These are phyloP conservation scores for Lentinula guzmanii DNA, from an alignment of 768 basidiomycete genomes.

Conservation along the genomic window DNA sequence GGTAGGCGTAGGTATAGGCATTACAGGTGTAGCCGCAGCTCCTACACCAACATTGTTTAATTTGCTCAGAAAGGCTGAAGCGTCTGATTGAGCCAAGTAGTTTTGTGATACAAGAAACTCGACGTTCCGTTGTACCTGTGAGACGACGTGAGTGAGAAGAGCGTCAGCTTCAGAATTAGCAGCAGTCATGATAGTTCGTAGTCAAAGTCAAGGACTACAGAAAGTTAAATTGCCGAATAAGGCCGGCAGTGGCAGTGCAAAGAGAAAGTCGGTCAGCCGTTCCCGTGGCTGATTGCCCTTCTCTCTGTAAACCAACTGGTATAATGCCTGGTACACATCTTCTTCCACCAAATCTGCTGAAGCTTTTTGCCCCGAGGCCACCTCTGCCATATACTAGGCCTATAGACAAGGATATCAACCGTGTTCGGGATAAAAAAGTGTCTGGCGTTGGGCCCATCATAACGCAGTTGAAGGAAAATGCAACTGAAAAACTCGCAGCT, in stretches of 20 bases:
- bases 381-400: conserved; percentile 84
- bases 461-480: conserved; percentile 67
- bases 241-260: neutral
- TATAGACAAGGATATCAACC: conserved; percentile 76
- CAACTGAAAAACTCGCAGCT: conserved; percentile 56
- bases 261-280: too few relatives aligned
- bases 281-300: neutral
- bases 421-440: conserved; percentile 63
- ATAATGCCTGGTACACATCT: conserved; percentile 74
- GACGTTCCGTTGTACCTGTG: conserved; percentile 50
- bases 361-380: conserved; percentile 92
- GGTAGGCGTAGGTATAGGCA: conserved; percentile 1
- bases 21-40: neutral
- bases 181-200: neutral
- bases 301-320: neutral
- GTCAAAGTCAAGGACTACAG: conserved; percentile 18
- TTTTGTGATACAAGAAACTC: conserved; percentile 46
- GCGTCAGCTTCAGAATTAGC: conserved; percentile 22
- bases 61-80: conserved; percentile 37
- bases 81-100: conserved; percentile 41
- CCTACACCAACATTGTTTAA: conserved; percentile 23
- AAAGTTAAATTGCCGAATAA: neutral
- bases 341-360: conserved; percentile 92
- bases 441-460: conserved; percentile 75
- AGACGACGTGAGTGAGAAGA: conserved; percentile 47